phyloP scores from a whole-genome alignment of 1,139 yeast species.

The Saccharomycopsis crataegensis region DNA sequence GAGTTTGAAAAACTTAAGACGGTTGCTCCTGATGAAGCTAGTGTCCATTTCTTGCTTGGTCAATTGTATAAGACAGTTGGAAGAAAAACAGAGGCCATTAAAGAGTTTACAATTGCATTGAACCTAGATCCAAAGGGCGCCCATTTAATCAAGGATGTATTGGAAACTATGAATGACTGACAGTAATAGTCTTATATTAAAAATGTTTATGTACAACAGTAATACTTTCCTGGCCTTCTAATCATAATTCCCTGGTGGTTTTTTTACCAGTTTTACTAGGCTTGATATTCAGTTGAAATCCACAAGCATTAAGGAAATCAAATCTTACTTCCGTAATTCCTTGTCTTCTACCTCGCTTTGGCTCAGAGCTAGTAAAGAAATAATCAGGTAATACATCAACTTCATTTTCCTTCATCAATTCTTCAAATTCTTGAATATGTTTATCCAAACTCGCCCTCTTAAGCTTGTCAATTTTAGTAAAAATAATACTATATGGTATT shows the following conservation, averaged over 20 bases:
- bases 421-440: conserved; percentile 22
- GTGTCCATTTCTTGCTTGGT: conserved; percentile 84
- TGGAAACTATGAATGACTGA: conserved; percentile 40
- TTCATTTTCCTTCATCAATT: conserved; percentile 12
- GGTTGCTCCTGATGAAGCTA: conserved; percentile 86
- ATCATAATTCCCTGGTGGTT: background rate
- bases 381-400: conserved; percentile 13
- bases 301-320: conserved; percentile 15
- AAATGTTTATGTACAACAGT: background rate
- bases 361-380: conserved; percentile 10
- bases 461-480: conserved; percentile 67
- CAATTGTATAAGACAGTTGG: conserved; percentile 75
- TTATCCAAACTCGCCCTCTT: conserved; percentile 3
- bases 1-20: conserved; percentile 62
- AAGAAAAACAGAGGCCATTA: conserved; percentile 70
- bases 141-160: conserved; percentile 76
- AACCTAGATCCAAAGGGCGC: conserved; percentile 92
- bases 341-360: conserved; percentile 5
- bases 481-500: conserved; percentile 61
- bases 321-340: conserved; percentile 16
- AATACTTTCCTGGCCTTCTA: no score
- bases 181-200: background rate
- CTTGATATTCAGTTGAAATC: conserved; percentile 7
- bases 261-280: conserved; percentile 10
- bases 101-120: conserved; percentile 82